phyloP scores from a whole-genome alignment of 805 yeast species.

The Ogataea salicorniae region DNA sequence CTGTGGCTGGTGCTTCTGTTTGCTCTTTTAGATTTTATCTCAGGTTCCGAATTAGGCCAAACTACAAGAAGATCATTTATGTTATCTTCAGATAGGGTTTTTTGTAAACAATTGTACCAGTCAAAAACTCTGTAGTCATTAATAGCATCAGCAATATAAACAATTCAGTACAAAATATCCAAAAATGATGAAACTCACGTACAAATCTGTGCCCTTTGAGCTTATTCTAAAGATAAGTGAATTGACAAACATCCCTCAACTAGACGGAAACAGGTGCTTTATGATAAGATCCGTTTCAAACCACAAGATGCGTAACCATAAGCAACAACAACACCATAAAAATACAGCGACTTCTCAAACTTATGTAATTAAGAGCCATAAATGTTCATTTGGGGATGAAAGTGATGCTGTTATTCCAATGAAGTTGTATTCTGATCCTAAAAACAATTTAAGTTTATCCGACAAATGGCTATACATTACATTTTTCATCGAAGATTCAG shows the following conservation, averaged over 20 bases:
- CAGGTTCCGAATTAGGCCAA: too few relatives aligned
- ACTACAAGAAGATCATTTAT: too few relatives aligned
- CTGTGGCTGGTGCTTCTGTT: too few relatives aligned
- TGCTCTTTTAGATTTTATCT: too few relatives aligned
- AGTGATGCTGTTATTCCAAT: constrained; percentile 27
- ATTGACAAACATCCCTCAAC: constrained; percentile 79
- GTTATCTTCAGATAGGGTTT: too few relatives aligned
- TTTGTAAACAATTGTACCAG: too few relatives aligned
- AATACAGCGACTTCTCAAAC: constrained; percentile 37
- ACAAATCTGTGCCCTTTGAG: constrained; percentile 39
- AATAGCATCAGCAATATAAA: too few relatives aligned
- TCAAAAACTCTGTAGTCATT: too few relatives aligned
- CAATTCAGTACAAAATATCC: too few relatives aligned
- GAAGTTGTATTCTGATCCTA: constrained; percentile 36
- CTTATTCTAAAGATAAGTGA: constrained; percentile 58
- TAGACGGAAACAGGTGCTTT: constrained; percentile 55
- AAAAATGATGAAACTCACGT: constrained; percentile 22
- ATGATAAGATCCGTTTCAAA: constrained; percentile 37
- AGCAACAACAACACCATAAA: constrained; percentile 13
- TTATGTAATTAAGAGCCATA: constrained; percentile 44
- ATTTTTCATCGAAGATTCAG: constrained; percentile 30
- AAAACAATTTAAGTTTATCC: constrained; percentile 32
- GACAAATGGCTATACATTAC: constrained; percentile 39
- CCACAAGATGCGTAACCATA: constrained; percentile 12
- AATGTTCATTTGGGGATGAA: constrained; percentile 39